Evolutionary conservation across 2,329 filamentous ascomycete species (phyloP).

Genomic region (Mycocentrospora acerina): DNA sequence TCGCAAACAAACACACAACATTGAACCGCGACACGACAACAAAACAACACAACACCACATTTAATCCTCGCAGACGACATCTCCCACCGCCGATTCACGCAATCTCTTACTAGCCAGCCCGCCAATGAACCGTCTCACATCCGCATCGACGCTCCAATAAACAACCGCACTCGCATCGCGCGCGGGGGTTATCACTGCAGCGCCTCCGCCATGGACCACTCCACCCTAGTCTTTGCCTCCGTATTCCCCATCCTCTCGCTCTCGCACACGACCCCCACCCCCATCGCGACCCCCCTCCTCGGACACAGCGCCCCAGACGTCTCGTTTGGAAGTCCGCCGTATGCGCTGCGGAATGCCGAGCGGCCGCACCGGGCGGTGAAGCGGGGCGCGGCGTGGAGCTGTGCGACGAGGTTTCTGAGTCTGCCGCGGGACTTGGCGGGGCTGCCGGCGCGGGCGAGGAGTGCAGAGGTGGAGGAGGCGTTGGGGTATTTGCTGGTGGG

Average conservation of each 20-base stretch:
- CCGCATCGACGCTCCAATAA: slow-evolving; percentile 2
- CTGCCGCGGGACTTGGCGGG: slow-evolving; percentile 31
- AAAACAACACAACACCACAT: too few relatives aligned
- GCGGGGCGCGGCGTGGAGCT: slow-evolving; percentile 49
- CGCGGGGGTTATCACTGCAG: slow-evolving; percentile 23
- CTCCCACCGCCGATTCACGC: too few relatives aligned
- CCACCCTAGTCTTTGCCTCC: slow-evolving; percentile 44
- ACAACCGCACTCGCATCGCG: slow-evolving; percentile 14
- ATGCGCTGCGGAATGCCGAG: slow-evolving; percentile 23
- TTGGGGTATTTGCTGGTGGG: slow-evolving; percentile 38
- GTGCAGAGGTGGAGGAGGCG: slow-evolving; percentile 39
- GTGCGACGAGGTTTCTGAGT: slow-evolving; percentile 47
- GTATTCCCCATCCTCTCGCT: slow-evolving; percentile 47
- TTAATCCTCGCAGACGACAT: too few relatives aligned
- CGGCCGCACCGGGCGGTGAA: slow-evolving; percentile 37
- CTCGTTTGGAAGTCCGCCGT: slow-evolving; percentile 45
- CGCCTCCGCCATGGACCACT: slow-evolving; percentile 36
- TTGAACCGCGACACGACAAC: too few relatives aligned
- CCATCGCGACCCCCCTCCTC: slow-evolving; percentile 46
- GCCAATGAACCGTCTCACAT: slow-evolving; percentile 2
- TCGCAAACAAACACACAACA: too few relatives aligned
- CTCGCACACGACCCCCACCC: slow-evolving; percentile 48
- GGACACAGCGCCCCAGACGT: slow-evolving; percentile 42
- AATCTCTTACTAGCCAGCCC: background rate
- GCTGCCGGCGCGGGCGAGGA: slow-evolving; percentile 17